Evolutionary conservation across 768 basidiomycete species (phyloP).

Genomic region (Daedaleopsis nitida): DNA sequence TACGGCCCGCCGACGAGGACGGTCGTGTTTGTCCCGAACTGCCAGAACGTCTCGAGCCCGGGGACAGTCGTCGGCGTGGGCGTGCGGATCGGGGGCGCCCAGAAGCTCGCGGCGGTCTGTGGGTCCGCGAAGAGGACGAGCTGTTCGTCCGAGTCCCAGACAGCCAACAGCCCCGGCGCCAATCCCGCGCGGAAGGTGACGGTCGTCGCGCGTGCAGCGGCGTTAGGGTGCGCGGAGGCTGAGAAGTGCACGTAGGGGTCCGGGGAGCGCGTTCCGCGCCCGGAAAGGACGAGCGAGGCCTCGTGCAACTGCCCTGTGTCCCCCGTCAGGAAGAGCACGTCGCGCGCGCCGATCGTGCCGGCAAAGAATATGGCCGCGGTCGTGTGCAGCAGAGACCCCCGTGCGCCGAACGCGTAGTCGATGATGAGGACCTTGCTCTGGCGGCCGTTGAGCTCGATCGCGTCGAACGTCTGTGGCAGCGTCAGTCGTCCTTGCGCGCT

Average conservation of each 20-base stretch:
- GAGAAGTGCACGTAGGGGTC: constrained; percentile 30
- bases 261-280: constrained; percentile 8
- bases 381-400: constrained; percentile 61
- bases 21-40: constrained; percentile 69
- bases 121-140: constrained; percentile 72
- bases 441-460: constrained; percentile 65
- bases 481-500: constrained; percentile 52
- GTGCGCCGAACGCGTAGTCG: constrained; percentile 65
- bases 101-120: constrained; percentile 69
- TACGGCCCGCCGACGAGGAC: constrained; percentile 54
- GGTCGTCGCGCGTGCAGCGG: constrained; percentile 38
- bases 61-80: constrained; percentile 36
- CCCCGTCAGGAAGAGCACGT: constrained; percentile 44
- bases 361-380: constrained; percentile 75
- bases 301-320: constrained; percentile 36
- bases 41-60: constrained; percentile 55
- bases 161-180: constrained; percentile 55
- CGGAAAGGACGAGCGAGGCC: constrained; percentile 30
- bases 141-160: constrained; percentile 69
- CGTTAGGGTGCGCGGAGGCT: constrained; percentile 1
- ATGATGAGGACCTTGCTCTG: constrained; percentile 74
- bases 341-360: constrained; percentile 42
- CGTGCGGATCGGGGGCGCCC: constrained; percentile 60
- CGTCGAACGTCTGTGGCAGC: constrained; percentile 54
- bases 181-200: constrained; percentile 55